A percentile compares a stretch with the other conserved stretches of the same genome.
Conservation (phyloP, 768 basidiomycete genomes). For the Favolaschia claudopus region DNA sequence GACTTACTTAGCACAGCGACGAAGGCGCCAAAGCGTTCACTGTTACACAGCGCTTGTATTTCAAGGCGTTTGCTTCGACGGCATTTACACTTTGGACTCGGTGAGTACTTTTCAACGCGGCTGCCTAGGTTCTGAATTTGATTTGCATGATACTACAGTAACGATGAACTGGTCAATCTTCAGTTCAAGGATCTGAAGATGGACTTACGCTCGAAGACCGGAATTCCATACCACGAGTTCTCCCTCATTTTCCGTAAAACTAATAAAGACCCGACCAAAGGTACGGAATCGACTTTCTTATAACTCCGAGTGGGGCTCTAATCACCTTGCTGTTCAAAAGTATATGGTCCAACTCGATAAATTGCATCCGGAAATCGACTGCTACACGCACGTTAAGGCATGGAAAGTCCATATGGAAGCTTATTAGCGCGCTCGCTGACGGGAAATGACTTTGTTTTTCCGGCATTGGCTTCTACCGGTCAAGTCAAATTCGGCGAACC, state of each 20-base stretch:
- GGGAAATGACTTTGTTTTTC: conserved; percentile 29
- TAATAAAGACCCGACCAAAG: conserved; percentile 31
- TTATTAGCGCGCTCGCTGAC: conserved; percentile 17
- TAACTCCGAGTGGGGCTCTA: not conserved
- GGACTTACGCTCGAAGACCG: conserved; percentile 8
- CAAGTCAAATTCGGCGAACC: conserved; percentile 29
- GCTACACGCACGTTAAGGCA: conserved; percentile 16
- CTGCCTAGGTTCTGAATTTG: not conserved
- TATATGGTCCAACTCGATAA: conserved; percentile 16
- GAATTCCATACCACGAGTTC: conserved; percentile 20
- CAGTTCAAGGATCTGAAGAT: conserved; percentile 15
- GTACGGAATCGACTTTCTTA: conserved; percentile 1
- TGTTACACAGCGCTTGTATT: conserved; percentile 15
- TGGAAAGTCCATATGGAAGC: conserved; percentile 21
- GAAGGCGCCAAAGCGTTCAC: conserved; percentile 7
- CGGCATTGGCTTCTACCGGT: conserved; percentile 29
- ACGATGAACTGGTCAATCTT: conserved; percentile 28
- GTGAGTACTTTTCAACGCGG: conserved; percentile 4
- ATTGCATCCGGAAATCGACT: conserved; percentile 29
- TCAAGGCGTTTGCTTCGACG: conserved; percentile 28
- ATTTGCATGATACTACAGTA: conserved; percentile 8
- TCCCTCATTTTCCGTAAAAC: conserved; percentile 30
- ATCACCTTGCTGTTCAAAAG: conserved; percentile 7
- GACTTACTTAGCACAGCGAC: conserved; percentile 19
- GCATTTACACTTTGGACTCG: conserved; percentile 28